Conservation (phyloP, 139 green algal genomes). For the Coelastrella sp. region DNA sequence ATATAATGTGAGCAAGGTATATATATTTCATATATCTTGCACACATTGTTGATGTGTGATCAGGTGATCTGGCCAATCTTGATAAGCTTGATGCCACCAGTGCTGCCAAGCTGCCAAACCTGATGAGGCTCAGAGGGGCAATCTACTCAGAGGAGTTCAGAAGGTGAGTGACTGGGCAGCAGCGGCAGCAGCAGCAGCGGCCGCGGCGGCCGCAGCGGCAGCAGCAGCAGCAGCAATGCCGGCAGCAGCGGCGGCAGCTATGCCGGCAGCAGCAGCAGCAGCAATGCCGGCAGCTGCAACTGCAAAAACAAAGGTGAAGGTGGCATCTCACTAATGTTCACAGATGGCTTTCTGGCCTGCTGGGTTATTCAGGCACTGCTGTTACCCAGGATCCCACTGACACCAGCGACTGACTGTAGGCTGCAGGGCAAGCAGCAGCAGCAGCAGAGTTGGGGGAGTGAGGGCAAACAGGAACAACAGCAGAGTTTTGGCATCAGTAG, state of each 20-base stretch:
- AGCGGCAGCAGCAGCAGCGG: neutral
- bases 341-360: too few relatives aligned
- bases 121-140: conserved; percentile 76
- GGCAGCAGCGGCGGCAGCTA: neutral
- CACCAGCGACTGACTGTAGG: too few relatives aligned
- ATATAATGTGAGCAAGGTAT: too few relatives aligned
- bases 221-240: neutral
- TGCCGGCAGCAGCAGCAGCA: neutral
- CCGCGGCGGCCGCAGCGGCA: neutral
- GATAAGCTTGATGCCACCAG: conserved; percentile 68
- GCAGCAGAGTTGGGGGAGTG: too few relatives aligned
- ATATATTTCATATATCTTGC: too few relatives aligned
- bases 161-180: neutral
- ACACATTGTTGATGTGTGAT: too few relatives aligned
- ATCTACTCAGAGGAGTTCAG: conserved; percentile 82
- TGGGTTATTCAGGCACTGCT: too few relatives aligned
- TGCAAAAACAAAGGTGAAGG: neutral
- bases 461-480: too few relatives aligned
- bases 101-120: conserved; percentile 71
- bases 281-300: neutral
- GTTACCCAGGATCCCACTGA: too few relatives aligned
- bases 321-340: too few relatives aligned
- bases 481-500: too few relatives aligned
- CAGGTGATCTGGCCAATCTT: conserved; percentile 88
- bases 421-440: neutral